phyloP scores from a whole-genome alignment of 202 grass and related monocot species.

The Saccharum hybrid region DNA sequence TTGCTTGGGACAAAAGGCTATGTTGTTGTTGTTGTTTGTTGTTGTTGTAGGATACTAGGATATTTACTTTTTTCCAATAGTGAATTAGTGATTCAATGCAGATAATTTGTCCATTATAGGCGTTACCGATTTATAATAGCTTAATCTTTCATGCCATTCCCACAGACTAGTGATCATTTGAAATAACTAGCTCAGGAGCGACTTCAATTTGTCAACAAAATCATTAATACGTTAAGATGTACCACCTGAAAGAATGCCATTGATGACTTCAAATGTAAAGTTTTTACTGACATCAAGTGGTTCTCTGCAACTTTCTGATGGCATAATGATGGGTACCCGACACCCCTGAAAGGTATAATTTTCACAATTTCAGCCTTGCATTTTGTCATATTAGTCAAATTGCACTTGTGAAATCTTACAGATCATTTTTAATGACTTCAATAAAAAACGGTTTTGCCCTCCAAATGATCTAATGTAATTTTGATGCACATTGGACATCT shows the following conservation, averaged over 20 bases:
- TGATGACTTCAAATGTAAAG: constrained; percentile 85
- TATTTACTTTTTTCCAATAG: constrained; percentile 24
- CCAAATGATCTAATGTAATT: background rate
- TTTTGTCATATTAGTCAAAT: constrained; percentile 30
- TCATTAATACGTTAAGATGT: constrained; percentile 16
- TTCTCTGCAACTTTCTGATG: constrained; percentile 74
- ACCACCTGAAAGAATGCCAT: constrained; percentile 97
- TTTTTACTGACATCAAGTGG: constrained; percentile 91
- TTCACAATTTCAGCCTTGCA: constrained; percentile 38
- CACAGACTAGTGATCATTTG: constrained; percentile 23
- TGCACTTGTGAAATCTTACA: background rate
- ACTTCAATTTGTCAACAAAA: constrained; percentile 24
- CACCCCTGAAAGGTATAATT: constrained; percentile 64
- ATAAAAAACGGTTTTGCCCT: background rate
- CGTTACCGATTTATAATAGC: background rate
- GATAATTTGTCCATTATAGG: constrained; percentile 19
- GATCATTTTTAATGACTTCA: background rate
- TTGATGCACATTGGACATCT: background rate
- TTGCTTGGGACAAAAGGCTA: too few relatives aligned
- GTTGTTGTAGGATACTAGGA: too few relatives aligned
- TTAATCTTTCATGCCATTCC: constrained; percentile 19
- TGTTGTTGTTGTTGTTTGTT: too few relatives aligned
- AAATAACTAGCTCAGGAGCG: constrained; percentile 30
- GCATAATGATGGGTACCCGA: constrained; percentile 76
- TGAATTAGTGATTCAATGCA: constrained; percentile 10